phyloP scores from a whole-genome alignment of 2,329 filamentous ascomycete species.

The Helicocarpus griseus region DNA sequence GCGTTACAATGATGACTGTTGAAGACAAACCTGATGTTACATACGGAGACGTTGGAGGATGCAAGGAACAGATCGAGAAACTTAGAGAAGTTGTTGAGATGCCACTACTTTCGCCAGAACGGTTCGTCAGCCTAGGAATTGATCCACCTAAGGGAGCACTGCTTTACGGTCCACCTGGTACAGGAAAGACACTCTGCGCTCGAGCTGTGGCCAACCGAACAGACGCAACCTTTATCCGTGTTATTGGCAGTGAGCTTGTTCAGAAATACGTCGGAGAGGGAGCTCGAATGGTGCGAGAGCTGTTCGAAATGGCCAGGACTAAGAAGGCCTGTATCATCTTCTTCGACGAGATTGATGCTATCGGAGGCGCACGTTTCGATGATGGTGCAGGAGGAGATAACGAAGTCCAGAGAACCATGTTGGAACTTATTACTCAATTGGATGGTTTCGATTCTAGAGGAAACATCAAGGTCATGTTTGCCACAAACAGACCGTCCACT shows the following conservation, averaged over 20 bases:
- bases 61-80: conserved; percentile 99
- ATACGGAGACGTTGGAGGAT: conserved; percentile 96
- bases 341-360: conserved; percentile 96
- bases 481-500: conserved; percentile 91
- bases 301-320: conserved; percentile 98
- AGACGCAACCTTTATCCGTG: conserved; percentile 95
- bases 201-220: conserved; percentile 96
- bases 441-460: conserved; percentile 93
- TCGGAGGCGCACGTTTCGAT: conserved; percentile 91
- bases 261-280: conserved; percentile 99
- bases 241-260: conserved; percentile 94
- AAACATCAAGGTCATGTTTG: conserved; percentile 99
- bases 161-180: conserved; percentile 92
- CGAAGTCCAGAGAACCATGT: conserved; percentile 94
- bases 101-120: conserved; percentile 89
- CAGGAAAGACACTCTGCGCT: conserved; percentile 97
- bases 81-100: conserved; percentile 97
- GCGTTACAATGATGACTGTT: conserved; percentile 99
- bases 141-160: conserved; percentile 96
- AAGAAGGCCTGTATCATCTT: conserved; percentile 99
- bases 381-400: conserved; percentile 95
- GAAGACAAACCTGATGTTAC: conserved; percentile 99
- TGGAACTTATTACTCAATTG: conserved; percentile 93
- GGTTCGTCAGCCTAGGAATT: conserved; percentile 97
- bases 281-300: conserved; percentile 93